Base-by-base conservation (phyloP, 306 rosid genomes). In the Quercus variabilis region DNA sequence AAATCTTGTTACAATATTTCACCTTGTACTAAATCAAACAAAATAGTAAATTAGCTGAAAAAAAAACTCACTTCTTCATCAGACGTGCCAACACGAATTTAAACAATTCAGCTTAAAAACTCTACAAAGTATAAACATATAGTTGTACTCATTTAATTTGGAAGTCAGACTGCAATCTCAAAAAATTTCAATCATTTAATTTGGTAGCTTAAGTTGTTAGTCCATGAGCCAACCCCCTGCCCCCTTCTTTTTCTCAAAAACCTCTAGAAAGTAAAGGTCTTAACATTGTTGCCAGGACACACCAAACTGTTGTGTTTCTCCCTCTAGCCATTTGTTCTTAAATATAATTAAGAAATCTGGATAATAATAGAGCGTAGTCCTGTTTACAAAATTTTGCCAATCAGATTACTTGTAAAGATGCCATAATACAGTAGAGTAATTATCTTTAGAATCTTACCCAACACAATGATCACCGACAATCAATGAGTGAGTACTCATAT, bases 381-480 rank as follows among this genome's bases (percentile, higher is more conserved):
- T 62, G 54, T 26, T 26, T 2, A 2, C 31, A 26, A 62, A 62
- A 62, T 23, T 23, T 12, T 62, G 38, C n/a, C 69, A 64, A 30
- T 33, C 26, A 35, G 35, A 33, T 65, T 17, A 31, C 49, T 3
- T 6, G 6, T 33, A 31, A 65, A 65, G 25, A 65, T 18, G 49
- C 49, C 23, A 33, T 18, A 25, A 60, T 60, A 60, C 5, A 1
- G 8, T 5, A 9, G 28, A 21, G 30, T 25, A 46, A 60, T 57
- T 74, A 60, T 74, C 56, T 74, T 78, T 19, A 28, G 76, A 85
- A 80, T 78, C 91, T 94, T 88, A 94, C 98, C 98, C 97, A 35
- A 94, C 89, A 79, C 98, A 94, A 74, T 94, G 98, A 86, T 94
- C 98, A 76, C 98, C 98, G 0, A 90, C 97, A 81, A 94, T 85